Evolutionary conservation across 345 rosid species (phyloP).

Genomic region (Ceriops tagal): DNA sequence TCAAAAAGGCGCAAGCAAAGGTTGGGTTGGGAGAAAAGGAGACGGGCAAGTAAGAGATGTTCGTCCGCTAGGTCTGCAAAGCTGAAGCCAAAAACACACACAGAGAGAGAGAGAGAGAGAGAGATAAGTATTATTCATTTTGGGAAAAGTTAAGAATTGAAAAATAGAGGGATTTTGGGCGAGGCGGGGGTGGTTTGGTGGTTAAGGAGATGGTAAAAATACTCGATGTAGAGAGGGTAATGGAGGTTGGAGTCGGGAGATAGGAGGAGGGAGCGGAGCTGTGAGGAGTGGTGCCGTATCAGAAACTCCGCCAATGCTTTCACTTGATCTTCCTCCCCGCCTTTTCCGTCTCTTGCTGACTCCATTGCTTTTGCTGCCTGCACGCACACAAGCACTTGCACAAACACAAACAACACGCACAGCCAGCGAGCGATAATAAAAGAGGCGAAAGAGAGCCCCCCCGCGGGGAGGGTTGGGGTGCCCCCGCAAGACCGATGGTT

Average conservation of each 20-base stretch:
- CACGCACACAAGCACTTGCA: too few species aligned
- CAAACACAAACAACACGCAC: too few species aligned
- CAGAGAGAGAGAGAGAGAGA: not conserved
- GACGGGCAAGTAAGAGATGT: conserved; percentile 57
- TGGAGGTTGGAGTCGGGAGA: conserved; percentile 76
- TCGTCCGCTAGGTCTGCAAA: conserved; percentile 74
- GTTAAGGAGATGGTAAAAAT: not conserved
- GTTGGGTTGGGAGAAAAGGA: conserved; percentile 53
- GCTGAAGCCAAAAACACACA: conserved; percentile 26
- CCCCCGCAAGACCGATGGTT: too few species aligned
- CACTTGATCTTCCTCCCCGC: conserved; percentile 1
- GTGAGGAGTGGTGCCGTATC: conserved; percentile 45
- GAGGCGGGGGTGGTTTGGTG: not conserved
- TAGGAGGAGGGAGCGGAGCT: conserved; percentile 61
- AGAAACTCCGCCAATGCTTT: conserved; percentile 59
- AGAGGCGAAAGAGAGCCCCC: too few species aligned
- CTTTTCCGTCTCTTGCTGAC: too few species aligned
- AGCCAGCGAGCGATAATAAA: too few species aligned
- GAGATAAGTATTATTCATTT: too few species aligned
- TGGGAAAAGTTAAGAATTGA: not conserved
- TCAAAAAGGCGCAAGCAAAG: conserved; percentile 55
- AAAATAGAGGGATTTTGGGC: not conserved
- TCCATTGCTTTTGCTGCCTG: too few species aligned
- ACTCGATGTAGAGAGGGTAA: conserved; percentile 74
- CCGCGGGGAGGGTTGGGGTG: too few species aligned